These are phyloP conservation scores for Kwoniella sp. DNA, from an alignment of 768 basidiomycete genomes.

Conservation along the genomic window DNA sequence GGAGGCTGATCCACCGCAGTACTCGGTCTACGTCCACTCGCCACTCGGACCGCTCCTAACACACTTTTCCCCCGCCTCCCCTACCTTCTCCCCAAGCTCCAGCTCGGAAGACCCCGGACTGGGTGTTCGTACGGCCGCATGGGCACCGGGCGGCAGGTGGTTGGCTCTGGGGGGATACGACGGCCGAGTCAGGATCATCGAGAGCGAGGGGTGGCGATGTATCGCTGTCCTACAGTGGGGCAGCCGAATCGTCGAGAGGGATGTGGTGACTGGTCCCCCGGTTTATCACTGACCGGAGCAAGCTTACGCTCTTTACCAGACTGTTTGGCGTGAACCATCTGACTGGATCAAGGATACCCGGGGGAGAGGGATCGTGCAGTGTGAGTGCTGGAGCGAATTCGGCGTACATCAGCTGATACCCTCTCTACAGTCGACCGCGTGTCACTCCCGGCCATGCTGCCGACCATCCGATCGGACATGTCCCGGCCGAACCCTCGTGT, in stretches of 20 bases:
- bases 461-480: slow-evolving; percentile 57
- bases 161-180: slow-evolving; percentile 82
- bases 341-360: slow-evolving; percentile 80
- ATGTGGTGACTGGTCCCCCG: slow-evolving; percentile 22
- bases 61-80: slow-evolving; percentile 32
- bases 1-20: slow-evolving; percentile 25
- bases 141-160: slow-evolving; percentile 83
- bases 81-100: slow-evolving; percentile 23
- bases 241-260: slow-evolving; percentile 7
- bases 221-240: slow-evolving; percentile 28
- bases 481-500: slow-evolving; percentile 57
- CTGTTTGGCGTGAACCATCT: slow-evolving; percentile 76
- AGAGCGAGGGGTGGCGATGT: slow-evolving; percentile 47
- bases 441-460: slow-evolving; percentile 14
- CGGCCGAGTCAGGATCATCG: slow-evolving; percentile 62
- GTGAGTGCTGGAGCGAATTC: slow-evolving; percentile 51
- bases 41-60: slow-evolving; percentile 45
- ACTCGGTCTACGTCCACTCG: slow-evolving; percentile 46
- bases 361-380: slow-evolving; percentile 81
- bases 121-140: slow-evolving; percentile 70
- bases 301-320: no score
- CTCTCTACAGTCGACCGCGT: slow-evolving; percentile 29
- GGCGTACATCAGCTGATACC: neutral
- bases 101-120: slow-evolving; percentile 65
- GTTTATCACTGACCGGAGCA: neutral